phyloP scores from a whole-genome alignment of 176 grass and related monocot species.

The Carex parvula region DNA sequence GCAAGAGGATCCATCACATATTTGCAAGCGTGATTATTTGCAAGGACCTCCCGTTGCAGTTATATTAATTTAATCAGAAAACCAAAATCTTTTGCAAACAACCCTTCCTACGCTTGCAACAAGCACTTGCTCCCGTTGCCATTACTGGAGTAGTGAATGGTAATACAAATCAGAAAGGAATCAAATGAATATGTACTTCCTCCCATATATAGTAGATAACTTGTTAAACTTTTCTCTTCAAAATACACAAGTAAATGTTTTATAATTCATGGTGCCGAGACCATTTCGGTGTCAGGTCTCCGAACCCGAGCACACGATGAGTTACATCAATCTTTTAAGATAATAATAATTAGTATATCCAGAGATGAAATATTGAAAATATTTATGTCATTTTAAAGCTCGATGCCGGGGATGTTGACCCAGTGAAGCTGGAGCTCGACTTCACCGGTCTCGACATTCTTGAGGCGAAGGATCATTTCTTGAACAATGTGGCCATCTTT shows the following conservation, averaged over 20 bases:
- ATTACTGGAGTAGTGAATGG: no score
- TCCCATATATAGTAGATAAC: background rate
- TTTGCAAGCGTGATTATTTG: no score
- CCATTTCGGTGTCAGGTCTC: background rate
- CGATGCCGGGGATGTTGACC: slow-evolving; percentile 35
- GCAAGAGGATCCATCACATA: no score
- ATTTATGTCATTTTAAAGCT: background rate
- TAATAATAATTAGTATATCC: background rate
- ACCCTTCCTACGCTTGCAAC: no score
- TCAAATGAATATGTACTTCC: background rate
- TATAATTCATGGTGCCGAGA: background rate
- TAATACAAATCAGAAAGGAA: background rate
- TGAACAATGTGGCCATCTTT: slow-evolving; percentile 49
- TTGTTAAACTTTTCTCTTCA: background rate
- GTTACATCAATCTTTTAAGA: background rate
- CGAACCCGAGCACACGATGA: background rate
- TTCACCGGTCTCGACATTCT: slow-evolving; percentile 85
- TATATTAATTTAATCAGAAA: no score
- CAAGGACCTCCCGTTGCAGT: no score
- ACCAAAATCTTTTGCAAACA: no score
- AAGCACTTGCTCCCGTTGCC: no score
- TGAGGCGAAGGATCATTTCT: slow-evolving; percentile 64
- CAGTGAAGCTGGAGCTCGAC: slow-evolving; percentile 67
- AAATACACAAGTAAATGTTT: background rate
- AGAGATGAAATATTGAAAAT: background rate